Evolutionary conservation across 306 rosid species (phyloP).

Genomic region (Lathyrus tuberosus): DNA sequence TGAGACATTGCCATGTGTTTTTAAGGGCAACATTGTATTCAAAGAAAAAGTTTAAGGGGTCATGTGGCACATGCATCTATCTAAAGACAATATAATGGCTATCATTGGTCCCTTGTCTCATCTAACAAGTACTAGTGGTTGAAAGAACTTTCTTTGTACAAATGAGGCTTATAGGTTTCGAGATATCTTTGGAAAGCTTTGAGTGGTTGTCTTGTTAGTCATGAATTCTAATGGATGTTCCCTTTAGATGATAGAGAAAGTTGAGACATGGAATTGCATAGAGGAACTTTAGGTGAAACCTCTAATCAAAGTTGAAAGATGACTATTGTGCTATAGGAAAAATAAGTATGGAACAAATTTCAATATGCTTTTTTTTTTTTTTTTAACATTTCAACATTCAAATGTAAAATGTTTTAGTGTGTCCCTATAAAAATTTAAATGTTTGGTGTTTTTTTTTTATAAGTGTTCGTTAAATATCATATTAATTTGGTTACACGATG

Average conservation of each 20-base stretch:
- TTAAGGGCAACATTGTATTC: conserved; percentile 43
- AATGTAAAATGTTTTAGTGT: conserved; percentile 10
- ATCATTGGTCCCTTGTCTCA: conserved; percentile 51
- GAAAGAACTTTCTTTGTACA: conserved; percentile 35
- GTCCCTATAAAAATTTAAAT: neutral
- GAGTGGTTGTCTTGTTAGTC: conserved; percentile 40
- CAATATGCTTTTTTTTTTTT: neutral
- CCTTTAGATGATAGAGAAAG: conserved; percentile 38
- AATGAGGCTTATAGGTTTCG: conserved; percentile 23
- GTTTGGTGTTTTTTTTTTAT: neutral
- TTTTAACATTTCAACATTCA: conserved; percentile 12
- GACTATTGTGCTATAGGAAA: conserved; percentile 1
- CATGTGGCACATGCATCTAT: conserved; percentile 47
- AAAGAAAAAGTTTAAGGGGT: conserved; percentile 28
- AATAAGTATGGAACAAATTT: conserved; percentile 1
- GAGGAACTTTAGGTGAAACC: neutral
- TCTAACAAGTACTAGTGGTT: conserved; percentile 43
- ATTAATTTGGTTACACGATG: no score
- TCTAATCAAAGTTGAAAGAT: conserved; percentile 1
- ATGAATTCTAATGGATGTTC: conserved; percentile 28
- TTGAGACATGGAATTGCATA: conserved; percentile 36
- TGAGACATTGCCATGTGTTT: conserved; percentile 58
- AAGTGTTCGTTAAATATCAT: neutral
- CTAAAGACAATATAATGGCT: conserved; percentile 45
- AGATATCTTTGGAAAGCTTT: conserved; percentile 23